These are phyloP conservation scores for Cymbidium sinense DNA, from an alignment of 106 monocot genomes.

Conservation along the genomic window DNA sequence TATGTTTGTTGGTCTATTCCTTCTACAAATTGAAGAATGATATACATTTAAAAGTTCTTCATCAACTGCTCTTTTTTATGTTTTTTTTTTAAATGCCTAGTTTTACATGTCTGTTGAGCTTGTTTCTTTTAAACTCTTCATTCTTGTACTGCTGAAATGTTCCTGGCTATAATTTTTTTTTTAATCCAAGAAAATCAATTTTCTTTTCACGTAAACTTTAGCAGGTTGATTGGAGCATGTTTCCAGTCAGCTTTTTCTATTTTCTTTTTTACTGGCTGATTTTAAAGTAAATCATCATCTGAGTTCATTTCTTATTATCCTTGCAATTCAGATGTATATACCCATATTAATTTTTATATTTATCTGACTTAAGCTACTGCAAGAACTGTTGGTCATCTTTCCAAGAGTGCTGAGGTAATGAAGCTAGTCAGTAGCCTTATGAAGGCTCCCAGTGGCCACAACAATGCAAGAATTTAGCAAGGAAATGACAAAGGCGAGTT, in stretches of 20 bases:
- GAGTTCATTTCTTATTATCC: constrained; percentile 2
- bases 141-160: neutral
- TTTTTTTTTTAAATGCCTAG: neutral
- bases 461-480: constrained; percentile 96
- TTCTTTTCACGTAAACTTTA: neutral
- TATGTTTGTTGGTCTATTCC: neutral
- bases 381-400: constrained; percentile 91
- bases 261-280: neutral
- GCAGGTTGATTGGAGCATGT: neutral
- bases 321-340: neutral
- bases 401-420: constrained; percentile 97
- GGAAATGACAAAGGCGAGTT: constrained; percentile 94
- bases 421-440: constrained; percentile 93
- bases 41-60: neutral
- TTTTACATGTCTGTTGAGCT: neutral
- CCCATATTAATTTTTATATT: neutral
- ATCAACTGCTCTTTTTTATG: neutral
- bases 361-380: constrained; percentile 57
- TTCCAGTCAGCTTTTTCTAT: neutral
- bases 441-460: constrained; percentile 85
- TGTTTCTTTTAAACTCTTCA: neutral
- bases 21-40: neutral
- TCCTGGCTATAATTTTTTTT: neutral
- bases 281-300: neutral
- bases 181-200: neutral